phyloP scores from a whole-genome alignment of 2,329 filamentous ascomycete genomes.

The Phialophora tarda region DNA sequence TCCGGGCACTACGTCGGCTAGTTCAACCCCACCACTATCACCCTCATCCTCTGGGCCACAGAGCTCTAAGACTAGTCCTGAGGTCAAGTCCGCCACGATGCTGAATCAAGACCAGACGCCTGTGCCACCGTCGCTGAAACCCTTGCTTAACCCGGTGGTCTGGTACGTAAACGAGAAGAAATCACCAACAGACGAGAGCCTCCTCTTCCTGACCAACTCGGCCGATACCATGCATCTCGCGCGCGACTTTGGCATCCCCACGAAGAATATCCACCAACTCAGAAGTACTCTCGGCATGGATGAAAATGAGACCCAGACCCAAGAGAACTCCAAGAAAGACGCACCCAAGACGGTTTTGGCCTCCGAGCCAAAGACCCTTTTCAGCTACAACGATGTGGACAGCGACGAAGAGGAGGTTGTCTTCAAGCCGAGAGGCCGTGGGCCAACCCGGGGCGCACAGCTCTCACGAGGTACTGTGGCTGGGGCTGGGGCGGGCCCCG shows the following conservation, averaged over 20 bases:
- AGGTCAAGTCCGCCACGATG: conserved; percentile 43
- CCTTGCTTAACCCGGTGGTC: conserved; percentile 52
- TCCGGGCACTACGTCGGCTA: conserved; percentile 47
- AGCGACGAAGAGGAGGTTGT: conserved; percentile 57
- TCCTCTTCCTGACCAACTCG: conserved; percentile 53
- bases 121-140: conserved; percentile 49
- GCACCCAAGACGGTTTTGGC: conserved; percentile 36
- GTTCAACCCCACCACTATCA: conserved; percentile 51
- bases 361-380: conserved; percentile 50
- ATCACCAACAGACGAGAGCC: conserved; percentile 44
- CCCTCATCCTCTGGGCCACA: conserved; percentile 49
- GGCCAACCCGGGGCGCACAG: conserved; percentile 26
- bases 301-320: conserved; percentile 53
- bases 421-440: conserved; percentile 44
- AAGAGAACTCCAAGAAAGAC: conserved; percentile 54
- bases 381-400: conserved; percentile 54
- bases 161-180: conserved; percentile 51
- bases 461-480: conserved; percentile 20
- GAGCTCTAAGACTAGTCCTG: conserved; percentile 54
- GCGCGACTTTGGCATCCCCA: conserved; percentile 54
- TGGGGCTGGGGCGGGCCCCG: conserved; percentile 20
- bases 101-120: conserved; percentile 36
- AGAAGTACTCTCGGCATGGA: conserved; percentile 55
- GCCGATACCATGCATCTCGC: conserved; percentile 51
- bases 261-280: conserved; percentile 56